Conservation (phyloP, 2,329 filamentous ascomycete species). For the Aspergillus carbonarius region DNA sequence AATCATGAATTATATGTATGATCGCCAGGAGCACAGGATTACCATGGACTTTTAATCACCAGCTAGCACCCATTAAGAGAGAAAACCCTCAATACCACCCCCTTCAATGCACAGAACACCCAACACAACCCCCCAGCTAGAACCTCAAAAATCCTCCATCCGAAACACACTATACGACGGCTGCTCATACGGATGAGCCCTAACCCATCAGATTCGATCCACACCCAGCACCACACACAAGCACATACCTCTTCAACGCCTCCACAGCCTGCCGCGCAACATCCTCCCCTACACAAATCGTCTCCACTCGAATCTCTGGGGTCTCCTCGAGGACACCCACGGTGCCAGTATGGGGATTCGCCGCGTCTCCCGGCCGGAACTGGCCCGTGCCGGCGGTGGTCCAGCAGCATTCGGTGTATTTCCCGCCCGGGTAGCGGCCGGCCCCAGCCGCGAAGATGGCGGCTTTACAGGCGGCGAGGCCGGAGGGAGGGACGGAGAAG, state of each 20-base stretch:
- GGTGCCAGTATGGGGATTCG: conserved; percentile 14
- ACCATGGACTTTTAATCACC: too few relatives aligned
- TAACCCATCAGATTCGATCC: not conserved
- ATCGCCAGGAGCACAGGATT: too few relatives aligned
- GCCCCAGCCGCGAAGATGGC: conserved; percentile 20
- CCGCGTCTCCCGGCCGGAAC: conserved; percentile 13
- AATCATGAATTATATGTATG: too few relatives aligned
- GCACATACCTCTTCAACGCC: conserved; percentile 17
- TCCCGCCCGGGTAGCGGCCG: conserved; percentile 16
- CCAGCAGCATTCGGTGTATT: conserved; percentile 20
- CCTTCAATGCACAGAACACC: too few relatives aligned
- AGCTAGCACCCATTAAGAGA: too few relatives aligned
- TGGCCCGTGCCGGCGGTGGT: conserved; percentile 13
- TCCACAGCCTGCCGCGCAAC: conserved; percentile 14
- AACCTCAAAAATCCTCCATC: conserved; percentile 11
- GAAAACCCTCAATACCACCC: too few relatives aligned
- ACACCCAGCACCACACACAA: not conserved
- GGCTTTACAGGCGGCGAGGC: conserved; percentile 14
- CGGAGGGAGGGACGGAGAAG: conserved; percentile 13
- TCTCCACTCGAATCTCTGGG: conserved; percentile 18
- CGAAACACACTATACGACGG: conserved; percentile 12
- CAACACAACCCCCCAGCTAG: too few relatives aligned
- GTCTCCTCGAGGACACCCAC: conserved; percentile 14
- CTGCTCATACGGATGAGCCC: conserved; percentile 16
- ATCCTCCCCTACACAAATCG: conserved; percentile 16